These are phyloP conservation scores for Trichoderma aggressivum DNA, from an alignment of 2,329 filamentous ascomycete genomes.

Conservation along the genomic window DNA sequence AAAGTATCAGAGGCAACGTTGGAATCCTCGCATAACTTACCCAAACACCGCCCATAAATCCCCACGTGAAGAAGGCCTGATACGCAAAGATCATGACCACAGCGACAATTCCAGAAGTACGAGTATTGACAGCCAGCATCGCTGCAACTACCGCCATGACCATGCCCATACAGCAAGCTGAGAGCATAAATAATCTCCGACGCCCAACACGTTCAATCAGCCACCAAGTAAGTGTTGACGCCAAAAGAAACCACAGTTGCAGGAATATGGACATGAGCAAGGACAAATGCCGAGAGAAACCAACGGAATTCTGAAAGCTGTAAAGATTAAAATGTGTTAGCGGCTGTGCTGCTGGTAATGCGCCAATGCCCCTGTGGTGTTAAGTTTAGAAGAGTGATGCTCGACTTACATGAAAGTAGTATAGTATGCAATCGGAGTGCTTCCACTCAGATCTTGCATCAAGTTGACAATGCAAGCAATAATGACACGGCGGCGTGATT, in stretches of 20 bases:
- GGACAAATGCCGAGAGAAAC: slow-evolving; percentile 41
- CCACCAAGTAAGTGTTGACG: slow-evolving; percentile 44
- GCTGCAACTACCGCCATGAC: slow-evolving; percentile 41
- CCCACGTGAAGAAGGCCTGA: slow-evolving; percentile 39
- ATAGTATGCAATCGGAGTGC: slow-evolving; percentile 33
- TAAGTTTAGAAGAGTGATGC: not conserved
- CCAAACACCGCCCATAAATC: slow-evolving; percentile 37
- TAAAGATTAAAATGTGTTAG: not conserved
- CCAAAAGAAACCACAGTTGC: slow-evolving; percentile 44
- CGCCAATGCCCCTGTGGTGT: not conserved
- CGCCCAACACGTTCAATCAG: slow-evolving; percentile 46
- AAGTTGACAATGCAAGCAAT: slow-evolving; percentile 32
- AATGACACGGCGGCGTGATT: slow-evolving; percentile 31
- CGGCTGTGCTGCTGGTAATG: not conserved
- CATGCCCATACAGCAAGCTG: slow-evolving; percentile 40
- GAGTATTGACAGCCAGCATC: slow-evolving; percentile 35
- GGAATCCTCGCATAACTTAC: slow-evolving; percentile 28
- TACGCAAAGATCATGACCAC: slow-evolving; percentile 42
- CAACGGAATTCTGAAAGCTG: slow-evolving; percentile 42
- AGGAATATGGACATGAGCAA: slow-evolving; percentile 51
- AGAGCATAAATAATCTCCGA: slow-evolving; percentile 38
- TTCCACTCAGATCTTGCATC: slow-evolving; percentile 47
- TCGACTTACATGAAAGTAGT: slow-evolving; percentile 40
- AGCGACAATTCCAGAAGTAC: slow-evolving; percentile 36
- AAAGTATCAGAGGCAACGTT: not conserved